These are phyloP conservation scores for Fraxinus americana DNA, from an alignment of 257 asterid genomes.

Conservation along the genomic window DNA sequence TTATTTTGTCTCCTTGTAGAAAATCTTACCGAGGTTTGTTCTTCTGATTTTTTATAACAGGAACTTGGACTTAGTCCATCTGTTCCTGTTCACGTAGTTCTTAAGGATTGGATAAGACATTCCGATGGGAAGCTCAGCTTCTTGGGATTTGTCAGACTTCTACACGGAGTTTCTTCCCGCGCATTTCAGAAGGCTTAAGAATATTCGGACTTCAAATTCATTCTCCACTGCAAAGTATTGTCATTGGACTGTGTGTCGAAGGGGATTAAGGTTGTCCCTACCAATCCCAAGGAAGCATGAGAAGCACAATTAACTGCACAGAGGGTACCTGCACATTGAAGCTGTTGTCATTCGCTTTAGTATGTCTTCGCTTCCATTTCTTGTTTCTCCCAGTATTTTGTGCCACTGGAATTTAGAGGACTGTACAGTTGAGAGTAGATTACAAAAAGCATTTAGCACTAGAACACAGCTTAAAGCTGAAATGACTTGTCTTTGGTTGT, in stretches of 20 bases:
- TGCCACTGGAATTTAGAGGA: slow-evolving; percentile 33
- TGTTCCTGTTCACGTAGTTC: slow-evolving; percentile 87
- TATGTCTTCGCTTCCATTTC: slow-evolving; percentile 9
- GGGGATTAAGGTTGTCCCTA: background rate
- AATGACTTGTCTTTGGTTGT: slow-evolving; percentile 35
- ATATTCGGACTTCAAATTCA: background rate
- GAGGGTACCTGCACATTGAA: slow-evolving; percentile 19
- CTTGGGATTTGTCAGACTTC: slow-evolving; percentile 85
- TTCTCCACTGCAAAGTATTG: background rate
- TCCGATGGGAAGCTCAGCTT: slow-evolving; percentile 93
- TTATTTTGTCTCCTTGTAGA: background rate
- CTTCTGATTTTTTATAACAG: slow-evolving; percentile 32
- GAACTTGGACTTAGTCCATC: slow-evolving; percentile 90
- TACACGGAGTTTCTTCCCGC: slow-evolving; percentile 79
- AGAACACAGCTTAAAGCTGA: slow-evolving; percentile 26
- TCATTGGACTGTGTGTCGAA: background rate
- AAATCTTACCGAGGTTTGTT: background rate
- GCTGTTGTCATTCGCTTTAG: background rate
- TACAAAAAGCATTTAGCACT: slow-evolving; percentile 33
- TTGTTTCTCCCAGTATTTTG: slow-evolving; percentile 20
- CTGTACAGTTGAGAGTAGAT: slow-evolving; percentile 59
- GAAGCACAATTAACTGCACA: slow-evolving; percentile 1
- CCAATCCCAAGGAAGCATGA: slow-evolving; percentile 1
- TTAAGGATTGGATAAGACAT: slow-evolving; percentile 92
- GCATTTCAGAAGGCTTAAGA: slow-evolving; percentile 64